Conservation (phyloP, 1,139 yeast genomes). For the Nakaseomyces uthaithaninus region DNA sequence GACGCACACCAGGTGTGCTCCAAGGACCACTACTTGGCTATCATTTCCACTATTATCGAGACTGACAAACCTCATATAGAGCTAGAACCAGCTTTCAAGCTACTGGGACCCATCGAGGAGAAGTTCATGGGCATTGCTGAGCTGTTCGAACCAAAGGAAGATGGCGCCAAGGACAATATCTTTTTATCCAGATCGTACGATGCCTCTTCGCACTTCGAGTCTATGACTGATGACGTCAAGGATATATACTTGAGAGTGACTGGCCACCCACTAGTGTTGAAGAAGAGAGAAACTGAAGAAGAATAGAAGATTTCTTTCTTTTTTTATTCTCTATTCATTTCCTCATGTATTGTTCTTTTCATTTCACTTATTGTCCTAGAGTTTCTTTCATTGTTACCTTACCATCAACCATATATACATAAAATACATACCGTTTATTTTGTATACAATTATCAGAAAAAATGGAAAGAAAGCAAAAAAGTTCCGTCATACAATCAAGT, state of each 20-base stretch:
- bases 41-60: slow-evolving; percentile 89
- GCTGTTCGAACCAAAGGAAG: slow-evolving; percentile 75
- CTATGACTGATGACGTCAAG: slow-evolving; percentile 94
- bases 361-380: too few species aligned
- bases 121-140: slow-evolving; percentile 96
- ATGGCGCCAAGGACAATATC: slow-evolving; percentile 73
- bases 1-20: slow-evolving; percentile 88
- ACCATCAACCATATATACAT: too few species aligned
- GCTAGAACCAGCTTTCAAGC: slow-evolving; percentile 87
- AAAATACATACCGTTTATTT: too few species aligned
- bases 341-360: too few species aligned
- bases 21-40: slow-evolving; percentile 84
- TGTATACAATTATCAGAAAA: too few species aligned
- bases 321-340: too few species aligned
- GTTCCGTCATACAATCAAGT: too few species aligned
- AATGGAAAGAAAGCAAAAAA: too few species aligned
- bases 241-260: slow-evolving; percentile 86
- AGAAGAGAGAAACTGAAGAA: slow-evolving; percentile 63
- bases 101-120: slow-evolving; percentile 68
- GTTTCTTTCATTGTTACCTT: too few species aligned
- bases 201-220: slow-evolving; percentile 90
- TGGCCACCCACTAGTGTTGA: slow-evolving; percentile 83
- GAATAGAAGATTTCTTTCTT: too few species aligned
- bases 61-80: slow-evolving; percentile 90
- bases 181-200: slow-evolving; percentile 86